phyloP scores from a whole-genome alignment of 441 rosid genomes.

The Erodium trifolium region DNA sequence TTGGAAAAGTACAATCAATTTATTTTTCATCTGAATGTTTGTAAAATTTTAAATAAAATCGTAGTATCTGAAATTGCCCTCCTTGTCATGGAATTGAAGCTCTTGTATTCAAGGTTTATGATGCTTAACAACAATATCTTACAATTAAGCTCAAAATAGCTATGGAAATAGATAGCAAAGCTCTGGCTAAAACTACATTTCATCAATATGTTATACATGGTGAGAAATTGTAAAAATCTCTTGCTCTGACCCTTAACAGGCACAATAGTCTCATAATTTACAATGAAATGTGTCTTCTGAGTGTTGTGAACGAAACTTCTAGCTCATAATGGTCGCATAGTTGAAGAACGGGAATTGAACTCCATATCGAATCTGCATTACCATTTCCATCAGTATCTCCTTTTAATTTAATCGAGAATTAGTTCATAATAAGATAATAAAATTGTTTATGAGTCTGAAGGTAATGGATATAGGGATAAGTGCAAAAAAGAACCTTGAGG shows the following conservation, averaged over 20 bases:
- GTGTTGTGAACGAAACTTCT: not conserved
- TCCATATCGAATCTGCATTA: too few species aligned
- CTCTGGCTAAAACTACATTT: not conserved
- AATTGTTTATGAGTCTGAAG: not conserved
- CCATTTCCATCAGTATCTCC: too few species aligned
- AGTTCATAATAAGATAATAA: not conserved
- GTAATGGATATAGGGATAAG: not conserved
- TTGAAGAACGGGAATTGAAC: too few species aligned
- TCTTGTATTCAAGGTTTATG: not conserved
- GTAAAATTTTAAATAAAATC: not conserved
- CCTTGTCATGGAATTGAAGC: not conserved
- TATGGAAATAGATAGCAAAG: not conserved
- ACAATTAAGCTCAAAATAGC: not conserved
- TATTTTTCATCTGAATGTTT: not conserved
- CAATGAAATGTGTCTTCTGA: not conserved
- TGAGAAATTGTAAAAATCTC: not conserved
- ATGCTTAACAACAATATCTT: not conserved
- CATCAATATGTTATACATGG: not conserved
- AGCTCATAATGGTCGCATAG: too few species aligned
- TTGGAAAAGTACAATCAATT: not conserved
- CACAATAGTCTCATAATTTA: slow-evolving; percentile 6
- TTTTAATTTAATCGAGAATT: too few species aligned
- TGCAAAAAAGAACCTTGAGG: too few species aligned
- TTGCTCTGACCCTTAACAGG: not conserved
- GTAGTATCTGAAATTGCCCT: not conserved